Base-by-base conservation (phyloP, 2,329 filamentous ascomycete genomes). In the Cordyceps cicadae region DNA sequence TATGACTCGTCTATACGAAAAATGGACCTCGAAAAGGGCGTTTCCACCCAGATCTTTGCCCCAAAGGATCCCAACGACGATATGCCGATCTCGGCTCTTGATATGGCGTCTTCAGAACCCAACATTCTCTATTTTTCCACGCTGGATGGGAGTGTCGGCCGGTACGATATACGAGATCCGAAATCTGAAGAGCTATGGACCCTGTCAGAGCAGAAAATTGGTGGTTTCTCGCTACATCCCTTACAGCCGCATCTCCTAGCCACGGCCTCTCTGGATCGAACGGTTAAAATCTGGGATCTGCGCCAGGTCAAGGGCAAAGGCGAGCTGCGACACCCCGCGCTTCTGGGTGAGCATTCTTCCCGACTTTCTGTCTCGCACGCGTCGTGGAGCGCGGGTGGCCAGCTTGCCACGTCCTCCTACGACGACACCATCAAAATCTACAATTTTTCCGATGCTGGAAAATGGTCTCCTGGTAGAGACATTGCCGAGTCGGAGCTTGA, bases 351-450 rank as follows among this genome's bases (percentile, higher is more conserved):
- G 70, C 92, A 99, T 68, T 79, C 85, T 58, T 94, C 88, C 21
- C 83, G 88, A 3, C 77, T 97, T 0, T 96, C 90, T 0, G 92
- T 99, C 0, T 96, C 90, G 0, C 92, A 97, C 71, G 94, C 93
- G 0, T 89, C 92, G 0, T 99, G 92, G 86, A 94, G 92, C 64
- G 79, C 85, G 0, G 87, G 83, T 0, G 94, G 93, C 0, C 89
- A 96, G 65, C 79, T 99, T 5, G 94, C 92, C 0, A 99, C 94
- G 0, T 89, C 92, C 0, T 93, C 89, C 0, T 99, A 99, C 71
- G 94, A 99, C 69, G 92, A 99, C 67, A 96, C 90, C 0, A 83
- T 99, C 65, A 97, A 97, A 70, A 88, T 99, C 11, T 91, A 97
- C 75, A 84, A 92, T 66, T 89, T 96, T 66, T 79, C 82, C 0